These are phyloP conservation scores for Simmondsia chinensis DNA, from an alignment of 148 eudicot species.

Conservation along the genomic window DNA sequence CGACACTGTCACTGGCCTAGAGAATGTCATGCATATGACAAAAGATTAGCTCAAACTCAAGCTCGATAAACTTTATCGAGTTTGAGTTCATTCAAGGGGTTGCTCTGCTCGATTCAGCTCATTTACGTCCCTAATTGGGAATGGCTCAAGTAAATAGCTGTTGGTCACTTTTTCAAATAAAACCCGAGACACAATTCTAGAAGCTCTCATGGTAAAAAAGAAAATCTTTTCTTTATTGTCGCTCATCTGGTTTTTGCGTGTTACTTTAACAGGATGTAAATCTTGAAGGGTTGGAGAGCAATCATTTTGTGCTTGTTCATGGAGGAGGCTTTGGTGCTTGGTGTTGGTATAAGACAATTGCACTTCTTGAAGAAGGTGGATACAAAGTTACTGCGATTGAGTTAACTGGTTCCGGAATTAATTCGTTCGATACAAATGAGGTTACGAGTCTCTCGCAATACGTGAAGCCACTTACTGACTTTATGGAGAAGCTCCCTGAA, in stretches of 20 bases:
- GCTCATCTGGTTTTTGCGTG: not conserved
- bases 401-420: slow-evolving; percentile 86
- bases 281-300: slow-evolving; percentile 48
- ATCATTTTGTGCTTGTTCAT: slow-evolving; percentile 81
- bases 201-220: not conserved
- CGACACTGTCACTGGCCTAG: too few relatives aligned
- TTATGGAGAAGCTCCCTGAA: slow-evolving; percentile 62
- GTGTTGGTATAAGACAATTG: slow-evolving; percentile 98
- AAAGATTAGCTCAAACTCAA: too few relatives aligned
- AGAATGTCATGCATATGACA: too few relatives aligned
- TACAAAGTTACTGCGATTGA: slow-evolving; percentile 77
- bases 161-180: too few relatives aligned
- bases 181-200: not conserved
- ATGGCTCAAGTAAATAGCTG: too few relatives aligned
- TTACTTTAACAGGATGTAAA: slow-evolving; percentile 43
- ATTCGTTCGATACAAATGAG: slow-evolving; percentile 64
- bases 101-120: too few relatives aligned
- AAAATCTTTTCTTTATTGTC: not conserved
- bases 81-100: too few relatives aligned
- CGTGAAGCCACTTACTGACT: slow-evolving; percentile 68
- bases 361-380: slow-evolving; percentile 76
- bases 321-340: slow-evolving; percentile 99
- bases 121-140: too few relatives aligned
- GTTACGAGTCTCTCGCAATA: slow-evolving; percentile 72
- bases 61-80: too few relatives aligned